These are phyloP conservation scores for Brasenia schreberi DNA, from an alignment of 164 flowering plant genomes.

Conservation along the genomic window DNA sequence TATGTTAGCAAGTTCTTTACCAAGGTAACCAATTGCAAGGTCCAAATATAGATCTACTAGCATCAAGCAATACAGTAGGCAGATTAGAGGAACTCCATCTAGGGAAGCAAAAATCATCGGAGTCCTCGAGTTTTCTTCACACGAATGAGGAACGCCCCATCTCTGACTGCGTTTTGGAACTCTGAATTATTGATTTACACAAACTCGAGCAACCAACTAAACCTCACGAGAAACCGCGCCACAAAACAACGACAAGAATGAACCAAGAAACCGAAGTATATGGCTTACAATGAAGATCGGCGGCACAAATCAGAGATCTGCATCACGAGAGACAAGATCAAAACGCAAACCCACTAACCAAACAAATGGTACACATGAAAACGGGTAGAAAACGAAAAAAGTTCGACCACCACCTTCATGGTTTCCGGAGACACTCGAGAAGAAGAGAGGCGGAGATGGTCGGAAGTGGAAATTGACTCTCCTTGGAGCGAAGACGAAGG, in stretches of 20 bases:
- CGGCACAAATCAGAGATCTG: background rate
- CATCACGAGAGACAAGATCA: background rate
- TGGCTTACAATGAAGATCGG: background rate
- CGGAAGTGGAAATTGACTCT: background rate
- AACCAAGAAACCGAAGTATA: background rate
- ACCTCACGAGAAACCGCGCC: background rate
- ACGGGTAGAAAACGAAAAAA: background rate
- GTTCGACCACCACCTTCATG: background rate
- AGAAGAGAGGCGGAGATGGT: background rate
- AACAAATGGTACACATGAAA: background rate
- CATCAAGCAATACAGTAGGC: too few species aligned
- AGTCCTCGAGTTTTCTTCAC: background rate
- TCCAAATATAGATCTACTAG: too few species aligned
- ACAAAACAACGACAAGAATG: background rate
- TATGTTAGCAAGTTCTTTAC: too few species aligned
- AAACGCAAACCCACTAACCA: background rate
- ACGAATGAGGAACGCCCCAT: background rate
- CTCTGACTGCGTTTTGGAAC: background rate
- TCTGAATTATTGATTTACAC: too few species aligned
- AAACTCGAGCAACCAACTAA: too few species aligned
- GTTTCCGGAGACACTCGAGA: background rate
- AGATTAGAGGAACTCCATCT: too few species aligned
- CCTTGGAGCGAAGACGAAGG: background rate
- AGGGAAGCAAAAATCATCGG: too few species aligned
- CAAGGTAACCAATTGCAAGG: too few species aligned